A percentile compares a stretch with the other conserved stretches of the same genome.
phyloP scores from a whole-genome alignment of 345 rosid genomes.

The Eucalyptus regnans region DNA sequence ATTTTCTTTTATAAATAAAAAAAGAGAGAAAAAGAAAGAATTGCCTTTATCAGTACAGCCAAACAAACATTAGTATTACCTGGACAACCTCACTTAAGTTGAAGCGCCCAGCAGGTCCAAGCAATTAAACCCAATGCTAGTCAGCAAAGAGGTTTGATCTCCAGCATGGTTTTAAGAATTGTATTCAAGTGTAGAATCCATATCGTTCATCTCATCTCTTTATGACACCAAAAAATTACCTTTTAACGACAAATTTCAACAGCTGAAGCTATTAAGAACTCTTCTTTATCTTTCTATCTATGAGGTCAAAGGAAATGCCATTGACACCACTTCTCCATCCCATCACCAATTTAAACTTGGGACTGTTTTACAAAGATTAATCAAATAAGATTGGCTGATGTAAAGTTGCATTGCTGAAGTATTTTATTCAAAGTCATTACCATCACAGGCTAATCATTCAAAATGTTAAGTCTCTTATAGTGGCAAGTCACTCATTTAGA shows the following conservation, averaged over 20 bases:
- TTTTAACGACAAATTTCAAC: background rate
- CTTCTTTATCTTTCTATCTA: background rate
- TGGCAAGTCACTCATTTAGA: background rate
- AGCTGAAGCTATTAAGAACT: background rate
- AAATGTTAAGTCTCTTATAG: background rate
- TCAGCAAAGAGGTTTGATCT: background rate
- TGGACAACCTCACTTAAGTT: background rate
- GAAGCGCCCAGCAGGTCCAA: background rate
- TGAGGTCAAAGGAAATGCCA: background rate
- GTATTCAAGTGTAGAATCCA: background rate
- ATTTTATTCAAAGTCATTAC: background rate
- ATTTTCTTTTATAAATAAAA: background rate
- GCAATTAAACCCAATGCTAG: background rate
- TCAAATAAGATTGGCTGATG: background rate
- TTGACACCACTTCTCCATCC: background rate
- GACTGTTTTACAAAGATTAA: background rate
- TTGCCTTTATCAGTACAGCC: background rate
- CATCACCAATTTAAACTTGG: background rate
- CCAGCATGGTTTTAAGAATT: background rate
- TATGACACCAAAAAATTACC: background rate
- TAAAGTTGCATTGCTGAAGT: background rate
- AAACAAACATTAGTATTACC: background rate
- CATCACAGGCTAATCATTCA: background rate
- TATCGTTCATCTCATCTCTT: background rate
- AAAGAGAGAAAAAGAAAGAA: background rate